A percentile compares a stretch with the other conserved stretches of the same genome.
These are phyloP conservation scores for Cucurbita argyrosperma DNA, from an alignment of 306 rosid genomes.

Conservation along the genomic window DNA sequence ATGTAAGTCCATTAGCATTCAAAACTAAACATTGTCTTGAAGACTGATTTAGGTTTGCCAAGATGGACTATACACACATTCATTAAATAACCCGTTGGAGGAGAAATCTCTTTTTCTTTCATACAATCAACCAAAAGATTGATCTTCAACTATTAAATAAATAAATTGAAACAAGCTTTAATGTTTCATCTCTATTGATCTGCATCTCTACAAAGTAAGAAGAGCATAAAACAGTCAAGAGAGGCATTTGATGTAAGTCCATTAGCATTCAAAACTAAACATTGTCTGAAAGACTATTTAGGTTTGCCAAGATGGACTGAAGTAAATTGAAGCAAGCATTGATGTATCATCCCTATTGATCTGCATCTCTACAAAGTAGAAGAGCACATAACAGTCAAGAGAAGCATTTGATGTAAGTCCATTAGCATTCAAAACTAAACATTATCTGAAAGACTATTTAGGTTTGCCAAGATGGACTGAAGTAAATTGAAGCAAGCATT, in stretches of 20 bases:
- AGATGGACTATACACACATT: slow-evolving; percentile 13
- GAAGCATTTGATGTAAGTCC: slow-evolving; percentile 27
- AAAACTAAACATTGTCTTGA: slow-evolving; percentile 8
- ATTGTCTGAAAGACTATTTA: slow-evolving; percentile 25
- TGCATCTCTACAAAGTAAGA: slow-evolving; percentile 14
- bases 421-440: slow-evolving; percentile 72
- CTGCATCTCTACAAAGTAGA: slow-evolving; percentile 14
- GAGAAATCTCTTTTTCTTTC: background rate
- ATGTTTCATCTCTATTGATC: slow-evolving; percentile 23
- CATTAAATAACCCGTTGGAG: background rate
- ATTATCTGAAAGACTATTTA: slow-evolving; percentile 24
- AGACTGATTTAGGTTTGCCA: slow-evolving; percentile 23
- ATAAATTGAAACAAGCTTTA: background rate
- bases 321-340: background rate
- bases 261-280: slow-evolving; percentile 72
- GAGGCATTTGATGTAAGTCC: slow-evolving; percentile 27
- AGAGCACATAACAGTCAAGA: slow-evolving; percentile 27
- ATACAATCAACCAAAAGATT: background rate
- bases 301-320: slow-evolving; percentile 71
- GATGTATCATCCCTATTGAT: slow-evolving; percentile 14
- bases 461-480: slow-evolving; percentile 71
- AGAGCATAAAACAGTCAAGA: slow-evolving; percentile 27
- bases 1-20: slow-evolving; percentile 26
- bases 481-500: background rate
- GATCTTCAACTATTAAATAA: background rate